phyloP scores from a whole-genome alignment of 2,329 filamentous ascomycete species.

The Tolypocladium pustulatum region DNA sequence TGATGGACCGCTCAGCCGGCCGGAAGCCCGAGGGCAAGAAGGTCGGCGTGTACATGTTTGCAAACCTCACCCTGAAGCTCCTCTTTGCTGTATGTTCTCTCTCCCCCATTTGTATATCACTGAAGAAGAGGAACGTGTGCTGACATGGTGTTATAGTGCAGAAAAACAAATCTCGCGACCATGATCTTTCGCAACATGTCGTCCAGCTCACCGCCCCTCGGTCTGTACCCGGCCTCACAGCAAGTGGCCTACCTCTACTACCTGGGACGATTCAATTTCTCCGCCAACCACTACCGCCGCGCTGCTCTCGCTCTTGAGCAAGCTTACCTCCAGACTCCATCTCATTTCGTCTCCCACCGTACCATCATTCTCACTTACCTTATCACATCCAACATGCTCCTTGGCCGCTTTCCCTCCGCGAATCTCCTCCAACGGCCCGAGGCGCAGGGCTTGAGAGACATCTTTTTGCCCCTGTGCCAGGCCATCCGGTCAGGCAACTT shows the following conservation, averaged over 20 bases:
- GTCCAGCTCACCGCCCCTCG: slow-evolving; percentile 69
- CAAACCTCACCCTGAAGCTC: slow-evolving; percentile 80
- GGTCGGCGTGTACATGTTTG: slow-evolving; percentile 80
- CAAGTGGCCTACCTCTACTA: slow-evolving; percentile 92
- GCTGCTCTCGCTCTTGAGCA: slow-evolving; percentile 66
- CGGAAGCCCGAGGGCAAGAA: slow-evolving; percentile 73
- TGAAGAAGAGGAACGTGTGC: background rate
- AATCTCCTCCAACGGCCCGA: slow-evolving; percentile 58
- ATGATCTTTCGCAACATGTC: slow-evolving; percentile 86
- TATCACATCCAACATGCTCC: slow-evolving; percentile 69
- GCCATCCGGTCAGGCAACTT: slow-evolving; percentile 69
- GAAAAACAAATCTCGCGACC: slow-evolving; percentile 71
- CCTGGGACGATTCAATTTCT: slow-evolving; percentile 80
- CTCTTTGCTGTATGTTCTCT: slow-evolving; percentile 60
- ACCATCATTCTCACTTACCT: slow-evolving; percentile 75
- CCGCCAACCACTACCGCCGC: slow-evolving; percentile 71
- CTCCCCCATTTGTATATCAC: background rate
- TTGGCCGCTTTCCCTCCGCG: slow-evolving; percentile 70
- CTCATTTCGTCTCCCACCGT: slow-evolving; percentile 58
- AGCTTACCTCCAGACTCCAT: slow-evolving; percentile 63
- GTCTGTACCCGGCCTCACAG: slow-evolving; percentile 74
- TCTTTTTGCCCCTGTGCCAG: slow-evolving; percentile 63
- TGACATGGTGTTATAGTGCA: slow-evolving; percentile 40
- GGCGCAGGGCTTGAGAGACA: slow-evolving; percentile 43
- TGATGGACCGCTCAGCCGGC: slow-evolving; percentile 67